These are phyloP conservation scores for Fusarium pilosicola DNA, from an alignment of 2,329 filamentous ascomycete species.

Conservation along the genomic window DNA sequence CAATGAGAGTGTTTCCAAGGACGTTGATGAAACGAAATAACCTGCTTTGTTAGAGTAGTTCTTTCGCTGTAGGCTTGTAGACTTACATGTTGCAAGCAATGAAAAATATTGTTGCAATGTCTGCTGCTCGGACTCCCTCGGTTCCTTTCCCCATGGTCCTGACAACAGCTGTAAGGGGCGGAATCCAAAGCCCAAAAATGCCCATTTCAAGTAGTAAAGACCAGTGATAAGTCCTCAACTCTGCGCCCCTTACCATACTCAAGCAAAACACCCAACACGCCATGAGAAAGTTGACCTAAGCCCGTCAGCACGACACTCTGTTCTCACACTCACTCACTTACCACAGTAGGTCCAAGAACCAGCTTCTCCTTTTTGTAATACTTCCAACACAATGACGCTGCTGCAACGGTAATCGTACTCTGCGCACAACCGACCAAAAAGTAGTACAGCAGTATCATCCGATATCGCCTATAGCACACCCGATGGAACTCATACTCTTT, in stretches of 20 bases:
- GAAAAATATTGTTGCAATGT: conserved; percentile 48
- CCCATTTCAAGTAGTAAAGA: conserved; percentile 49
- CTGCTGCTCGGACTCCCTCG: conserved; percentile 19
- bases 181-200: conserved; percentile 41
- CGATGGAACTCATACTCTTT: conserved; percentile 54
- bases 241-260: conserved; percentile 47
- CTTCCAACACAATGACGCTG: conserved; percentile 51
- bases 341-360: conserved; percentile 49
- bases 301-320: not conserved
- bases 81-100: conserved; percentile 53
- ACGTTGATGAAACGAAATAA: conserved; percentile 52
- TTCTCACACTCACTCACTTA: conserved; percentile 32
- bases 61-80: too few relatives aligned
- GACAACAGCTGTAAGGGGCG: conserved; percentile 41
- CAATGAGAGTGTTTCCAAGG: conserved; percentile 52
- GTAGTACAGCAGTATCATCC: conserved; percentile 50
- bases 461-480: conserved; percentile 53
- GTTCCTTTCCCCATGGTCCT: conserved; percentile 19
- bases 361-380: conserved; percentile 47
- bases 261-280: conserved; percentile 50
- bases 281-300: conserved; percentile 52
- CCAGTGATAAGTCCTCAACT: conserved; percentile 53
- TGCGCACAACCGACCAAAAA: conserved; percentile 53
- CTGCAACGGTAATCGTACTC: conserved; percentile 49
- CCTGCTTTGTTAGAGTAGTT: conserved; percentile 37